phyloP scores from a whole-genome alignment of 192 early-diverging fungal genomes.

The Linnemannia zychae region DNA sequence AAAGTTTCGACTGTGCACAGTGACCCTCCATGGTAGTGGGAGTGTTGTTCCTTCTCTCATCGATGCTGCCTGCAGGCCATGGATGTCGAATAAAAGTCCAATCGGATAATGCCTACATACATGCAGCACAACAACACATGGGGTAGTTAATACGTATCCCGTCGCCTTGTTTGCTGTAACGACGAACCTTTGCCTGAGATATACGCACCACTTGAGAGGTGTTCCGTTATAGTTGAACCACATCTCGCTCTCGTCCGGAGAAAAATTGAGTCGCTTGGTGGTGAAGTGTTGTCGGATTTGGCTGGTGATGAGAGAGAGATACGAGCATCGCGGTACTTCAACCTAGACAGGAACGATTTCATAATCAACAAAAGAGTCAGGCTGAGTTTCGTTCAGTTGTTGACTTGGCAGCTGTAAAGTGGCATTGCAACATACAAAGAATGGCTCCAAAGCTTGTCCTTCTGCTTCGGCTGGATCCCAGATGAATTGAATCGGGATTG shows the following conservation, averaged over 20 bases:
- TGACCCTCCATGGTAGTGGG: slow-evolving; percentile 80
- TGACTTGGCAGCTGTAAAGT: no score
- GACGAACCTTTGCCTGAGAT: neutral
- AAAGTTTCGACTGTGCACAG: slow-evolving; percentile 75
- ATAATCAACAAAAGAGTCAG: neutral
- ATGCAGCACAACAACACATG: no score
- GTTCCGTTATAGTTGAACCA: slow-evolving; percentile 79
- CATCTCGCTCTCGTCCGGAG: slow-evolving; percentile 58
- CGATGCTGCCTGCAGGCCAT: slow-evolving; percentile 30
- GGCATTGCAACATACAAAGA: slow-evolving; percentile 4
- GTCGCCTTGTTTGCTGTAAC: no score
- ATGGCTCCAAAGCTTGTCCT: neutral
- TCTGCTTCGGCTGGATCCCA: neutral
- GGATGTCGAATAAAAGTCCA: slow-evolving; percentile 82
- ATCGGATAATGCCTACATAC: slow-evolving; percentile 88
- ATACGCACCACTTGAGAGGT: slow-evolving; percentile 78
- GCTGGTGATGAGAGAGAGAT: slow-evolving; percentile 64
- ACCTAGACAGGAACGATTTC: slow-evolving; percentile 36
- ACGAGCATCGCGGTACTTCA: slow-evolving; percentile 69
- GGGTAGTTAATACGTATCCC: no score
- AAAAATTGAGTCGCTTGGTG: slow-evolving; percentile 16
- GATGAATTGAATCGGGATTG: slow-evolving; percentile 47
- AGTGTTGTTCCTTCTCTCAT: slow-evolving; percentile 6
- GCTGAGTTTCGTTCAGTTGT: neutral
- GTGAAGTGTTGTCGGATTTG: slow-evolving; percentile 54